These are phyloP conservation scores for Phyllostachys edulis DNA, from an alignment of 176 grass and related monocot genomes.

Conservation along the genomic window DNA sequence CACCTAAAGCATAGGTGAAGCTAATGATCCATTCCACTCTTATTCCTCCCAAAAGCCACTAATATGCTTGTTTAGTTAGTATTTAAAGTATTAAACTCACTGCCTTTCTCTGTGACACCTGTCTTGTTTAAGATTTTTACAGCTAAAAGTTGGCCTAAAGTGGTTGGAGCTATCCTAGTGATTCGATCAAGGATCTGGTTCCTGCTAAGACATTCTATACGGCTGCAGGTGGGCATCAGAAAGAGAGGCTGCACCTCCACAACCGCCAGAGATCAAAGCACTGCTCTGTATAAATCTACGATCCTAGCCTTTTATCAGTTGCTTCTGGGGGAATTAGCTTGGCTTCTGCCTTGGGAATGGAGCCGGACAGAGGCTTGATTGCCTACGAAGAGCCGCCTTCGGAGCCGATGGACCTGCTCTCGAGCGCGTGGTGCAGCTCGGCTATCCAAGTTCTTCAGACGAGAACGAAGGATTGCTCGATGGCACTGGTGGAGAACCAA, in stretches of 20 bases:
- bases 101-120: constrained; percentile 36
- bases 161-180: constrained; percentile 53
- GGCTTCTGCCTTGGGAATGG: constrained; percentile 39
- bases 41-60: constrained; percentile 28
- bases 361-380: constrained; percentile 36
- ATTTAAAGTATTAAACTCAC: constrained; percentile 26
- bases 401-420: constrained; percentile 65
- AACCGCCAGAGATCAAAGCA: constrained; percentile 36
- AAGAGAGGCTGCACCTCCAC: constrained; percentile 28
- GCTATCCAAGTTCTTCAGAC: constrained; percentile 73
- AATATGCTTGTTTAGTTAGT: constrained; percentile 37
- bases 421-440: constrained; percentile 82
- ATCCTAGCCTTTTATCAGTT: constrained; percentile 2
- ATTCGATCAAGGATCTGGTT: constrained; percentile 51
- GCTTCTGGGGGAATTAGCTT: constrained; percentile 28
- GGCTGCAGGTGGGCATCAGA: constrained; percentile 26
- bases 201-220: constrained; percentile 41
- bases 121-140: constrained; percentile 40
- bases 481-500: constrained; percentile 66
- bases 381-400: constrained; percentile 20
- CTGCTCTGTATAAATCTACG: constrained; percentile 37
- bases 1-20: constrained; percentile 42
- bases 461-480: constrained; percentile 44
- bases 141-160: constrained; percentile 50
- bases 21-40: constrained; percentile 50